phyloP scores from a whole-genome alignment of 805 yeast genomes.

The Trichomonascus vanleenenianus region DNA sequence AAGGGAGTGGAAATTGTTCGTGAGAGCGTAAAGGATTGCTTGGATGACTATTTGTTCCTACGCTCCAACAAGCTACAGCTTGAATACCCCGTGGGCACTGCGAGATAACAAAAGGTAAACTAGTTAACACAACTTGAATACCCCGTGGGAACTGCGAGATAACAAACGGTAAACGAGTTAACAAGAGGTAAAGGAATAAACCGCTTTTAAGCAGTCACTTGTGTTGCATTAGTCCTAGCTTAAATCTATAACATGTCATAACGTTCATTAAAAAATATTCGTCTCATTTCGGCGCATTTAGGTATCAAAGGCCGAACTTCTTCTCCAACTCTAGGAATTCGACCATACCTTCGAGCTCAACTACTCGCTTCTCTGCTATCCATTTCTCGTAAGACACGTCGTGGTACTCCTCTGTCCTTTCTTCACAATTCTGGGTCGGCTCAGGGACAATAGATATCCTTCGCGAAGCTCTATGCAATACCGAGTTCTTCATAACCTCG shows the following conservation, averaged over 20 bases:
- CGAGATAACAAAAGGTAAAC: too few relatives aligned
- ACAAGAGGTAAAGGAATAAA: too few relatives aligned
- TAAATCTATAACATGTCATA: not conserved
- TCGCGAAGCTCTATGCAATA: not conserved
- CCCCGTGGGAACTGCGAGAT: too few relatives aligned
- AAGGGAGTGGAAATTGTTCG: conserved; percentile 13
- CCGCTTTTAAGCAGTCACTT: too few relatives aligned
- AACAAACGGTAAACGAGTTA: too few relatives aligned
- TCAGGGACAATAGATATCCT: not conserved
- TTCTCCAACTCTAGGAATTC: conserved; percentile 18
- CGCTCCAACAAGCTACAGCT: conserved; percentile 9
- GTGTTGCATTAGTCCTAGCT: conserved; percentile 2
- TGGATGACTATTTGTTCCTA: conserved; percentile 21
- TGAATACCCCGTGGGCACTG: too few relatives aligned
- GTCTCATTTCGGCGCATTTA: conserved; percentile 15
- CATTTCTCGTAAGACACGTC: conserved; percentile 6
- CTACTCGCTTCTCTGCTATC: conserved; percentile 9
- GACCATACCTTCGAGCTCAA: conserved; percentile 10
- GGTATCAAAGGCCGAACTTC: conserved; percentile 7
- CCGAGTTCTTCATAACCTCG: not conserved
- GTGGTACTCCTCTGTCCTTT: not conserved
- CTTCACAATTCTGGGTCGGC: not conserved
- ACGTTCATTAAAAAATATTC: conserved; percentile 78
- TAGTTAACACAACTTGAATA: too few relatives aligned
- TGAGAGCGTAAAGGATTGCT: conserved; percentile 13